Base-by-base conservation (phyloP, 1,284 basidiomycete species). In the Anthracocystis setariae region DNA sequence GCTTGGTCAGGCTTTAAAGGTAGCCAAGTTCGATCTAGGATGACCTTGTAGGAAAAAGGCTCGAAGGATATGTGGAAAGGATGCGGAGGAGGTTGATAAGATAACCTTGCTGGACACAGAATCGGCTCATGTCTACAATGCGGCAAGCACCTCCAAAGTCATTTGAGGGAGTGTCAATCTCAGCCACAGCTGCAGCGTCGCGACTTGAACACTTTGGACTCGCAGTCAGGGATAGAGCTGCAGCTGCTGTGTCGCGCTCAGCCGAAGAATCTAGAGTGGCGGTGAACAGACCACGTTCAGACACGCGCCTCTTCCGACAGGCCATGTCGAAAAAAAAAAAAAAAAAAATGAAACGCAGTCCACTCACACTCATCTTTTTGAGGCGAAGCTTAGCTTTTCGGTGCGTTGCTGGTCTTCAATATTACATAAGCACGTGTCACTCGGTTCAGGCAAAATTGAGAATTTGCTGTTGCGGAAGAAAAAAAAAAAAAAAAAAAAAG, bases 361-460 rank as follows among this genome's bases (percentile, higher is more conserved):
- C 40, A 15, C 38, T 15, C 23, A 15, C 20, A 35, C 33, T 17
- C 42, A 42, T 45, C 54, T 52, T 33, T 45, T 57, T 40, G 50
- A 9, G 3, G 17, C 4, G 20, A 18, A 8, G 9, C 13, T 8
- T 15, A 9, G 18, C 13, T 18, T 39, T 39, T 8, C 9, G 12
- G 7, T n/a, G 18, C 9, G 37, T 13, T 8, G 17, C 38, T n/a
- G 15, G 13, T 21, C 17, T 23, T 32, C 21, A 27, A 32, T 20
- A 27, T 18, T 24, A 66, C 57, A 35, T 67, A 67, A 67, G 53
- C 57, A 46, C 46, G 10, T 57, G 57, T 67, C 52, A 60, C 20
- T 5, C n/a, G 7, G 0, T 8, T 10, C 17, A 13, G 8, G n/a
- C 13, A 23, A 23, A 20, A 33, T 44, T 39, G 29, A 44, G 23